These are phyloP conservation scores for Suillus clintonianus DNA, from an alignment of 768 basidiomycete genomes.

Conservation along the genomic window DNA sequence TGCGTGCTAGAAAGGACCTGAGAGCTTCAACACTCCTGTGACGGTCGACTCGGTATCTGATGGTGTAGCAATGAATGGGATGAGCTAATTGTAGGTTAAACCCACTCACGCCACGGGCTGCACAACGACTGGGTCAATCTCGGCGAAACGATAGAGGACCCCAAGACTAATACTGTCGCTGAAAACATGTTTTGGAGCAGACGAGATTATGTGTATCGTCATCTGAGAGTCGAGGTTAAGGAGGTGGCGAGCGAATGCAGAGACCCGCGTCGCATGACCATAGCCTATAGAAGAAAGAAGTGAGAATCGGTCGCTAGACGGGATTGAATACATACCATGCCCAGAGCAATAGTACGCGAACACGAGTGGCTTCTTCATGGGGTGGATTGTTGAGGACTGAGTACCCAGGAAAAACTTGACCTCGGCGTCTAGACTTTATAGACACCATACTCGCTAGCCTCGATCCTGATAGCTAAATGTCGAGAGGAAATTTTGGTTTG, in stretches of 20 bases:
- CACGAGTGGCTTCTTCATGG: constrained; percentile 13
- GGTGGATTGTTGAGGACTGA: not conserved
- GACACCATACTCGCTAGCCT: not conserved
- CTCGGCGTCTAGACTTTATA: not conserved
- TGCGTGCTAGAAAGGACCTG: constrained; percentile 53
- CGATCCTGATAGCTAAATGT: not conserved
- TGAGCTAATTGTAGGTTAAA: not conserved
- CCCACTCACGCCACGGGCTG: constrained; percentile 73
- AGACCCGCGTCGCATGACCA: constrained; percentile 83
- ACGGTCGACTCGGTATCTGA: constrained; percentile 73
- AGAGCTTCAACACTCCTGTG: constrained; percentile 67
- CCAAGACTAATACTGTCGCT: constrained; percentile 61
- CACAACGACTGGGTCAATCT: constrained; percentile 79
- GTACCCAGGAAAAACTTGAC: not conserved
- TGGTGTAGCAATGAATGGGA: constrained; percentile 7
- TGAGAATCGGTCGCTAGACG: not conserved
- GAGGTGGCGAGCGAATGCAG: constrained; percentile 67
- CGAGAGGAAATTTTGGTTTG: not conserved
- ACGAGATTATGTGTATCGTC: constrained; percentile 66
- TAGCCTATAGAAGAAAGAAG: constrained; percentile 50
- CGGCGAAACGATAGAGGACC: constrained; percentile 66
- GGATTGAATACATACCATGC: constrained; percentile 50
- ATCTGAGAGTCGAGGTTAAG: constrained; percentile 48
- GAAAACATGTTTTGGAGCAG: constrained; percentile 74
- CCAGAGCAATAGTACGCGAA: constrained; percentile 78